Percentiles rank a stretch among this genome's conserved stretches.
Conservation (phyloP, 2,329 filamentous ascomycete species). For the Neofusicoccum sp. region DNA sequence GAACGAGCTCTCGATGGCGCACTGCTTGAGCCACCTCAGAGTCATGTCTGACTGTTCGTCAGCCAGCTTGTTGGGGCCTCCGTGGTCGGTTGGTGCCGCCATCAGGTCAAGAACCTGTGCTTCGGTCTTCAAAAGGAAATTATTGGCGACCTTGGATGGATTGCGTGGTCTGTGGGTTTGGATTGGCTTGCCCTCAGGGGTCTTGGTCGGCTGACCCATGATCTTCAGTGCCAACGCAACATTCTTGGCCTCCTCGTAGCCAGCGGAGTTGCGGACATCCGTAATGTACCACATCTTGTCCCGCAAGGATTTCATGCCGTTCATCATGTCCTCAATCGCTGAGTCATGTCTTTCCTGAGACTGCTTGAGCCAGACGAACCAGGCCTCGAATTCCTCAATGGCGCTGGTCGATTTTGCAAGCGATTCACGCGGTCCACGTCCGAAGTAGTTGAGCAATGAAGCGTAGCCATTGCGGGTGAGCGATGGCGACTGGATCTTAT, state of each 20-base stretch:
- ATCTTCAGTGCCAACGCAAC: conserved; percentile 85
- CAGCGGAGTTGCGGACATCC: conserved; percentile 84
- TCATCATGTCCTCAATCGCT: conserved; percentile 72
- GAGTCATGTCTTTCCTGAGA: conserved; percentile 75
- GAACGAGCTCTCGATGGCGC: conserved; percentile 78
- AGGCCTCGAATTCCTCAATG: conserved; percentile 75
- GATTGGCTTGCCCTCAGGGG: conserved; percentile 38
- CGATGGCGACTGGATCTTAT: conserved; percentile 58
- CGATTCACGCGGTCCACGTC: conserved; percentile 66
- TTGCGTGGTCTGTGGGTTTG: conserved; percentile 42
- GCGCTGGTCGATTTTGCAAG: conserved; percentile 68
- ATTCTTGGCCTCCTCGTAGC: conserved; percentile 82
- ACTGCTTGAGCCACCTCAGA: conserved; percentile 74
- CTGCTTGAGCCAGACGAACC: conserved; percentile 80
- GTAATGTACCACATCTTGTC: conserved; percentile 99
- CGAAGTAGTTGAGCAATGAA: conserved; percentile 71
- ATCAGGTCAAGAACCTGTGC: conserved; percentile 84
- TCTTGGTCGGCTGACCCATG: conserved; percentile 65
- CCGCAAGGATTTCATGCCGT: conserved; percentile 69
- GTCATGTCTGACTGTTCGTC: conserved; percentile 91
- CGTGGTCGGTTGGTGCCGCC: conserved; percentile 77
- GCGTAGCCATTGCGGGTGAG: conserved; percentile 68
- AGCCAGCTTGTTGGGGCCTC: conserved; percentile 91
- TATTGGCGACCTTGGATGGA: conserved; percentile 48
- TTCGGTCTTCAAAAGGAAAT: conserved; percentile 75